Percentiles rank a stretch among this genome's conserved stretches.
Conservation (phyloP, 208 protist species). For the Angomonas deanei region DNA sequence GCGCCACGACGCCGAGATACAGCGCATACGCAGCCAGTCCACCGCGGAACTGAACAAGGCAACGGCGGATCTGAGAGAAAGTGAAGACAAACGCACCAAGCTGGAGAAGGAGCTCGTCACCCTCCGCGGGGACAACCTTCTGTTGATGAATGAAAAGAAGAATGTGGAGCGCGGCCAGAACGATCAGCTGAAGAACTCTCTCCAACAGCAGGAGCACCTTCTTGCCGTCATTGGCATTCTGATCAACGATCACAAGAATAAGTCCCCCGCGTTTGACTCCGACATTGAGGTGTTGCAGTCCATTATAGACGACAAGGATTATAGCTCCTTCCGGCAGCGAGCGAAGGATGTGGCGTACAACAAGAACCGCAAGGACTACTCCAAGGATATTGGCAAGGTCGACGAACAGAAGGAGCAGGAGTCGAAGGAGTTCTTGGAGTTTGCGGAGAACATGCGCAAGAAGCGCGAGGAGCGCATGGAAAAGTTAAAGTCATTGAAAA, state of each 20-base stretch:
- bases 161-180: conserved; percentile 14
- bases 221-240: conserved; percentile 5
- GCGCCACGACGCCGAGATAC: conserved; percentile 17
- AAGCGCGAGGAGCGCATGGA: conserved; percentile 14
- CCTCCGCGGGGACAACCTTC: conserved; percentile 28
- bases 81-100: conserved; percentile 23
- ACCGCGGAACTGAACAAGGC: conserved; percentile 18
- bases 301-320: conserved; percentile 17
- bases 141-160: conserved; percentile 14
- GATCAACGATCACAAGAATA: conserved; percentile 5
- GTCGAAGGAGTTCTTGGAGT: conserved; percentile 12
- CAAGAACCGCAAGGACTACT: not conserved
- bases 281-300: conserved; percentile 19
- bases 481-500: conserved; percentile 17
- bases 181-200: conserved; percentile 16
- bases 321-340: conserved; percentile 12
- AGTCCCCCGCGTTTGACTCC: conserved; percentile 5
- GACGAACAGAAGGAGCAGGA: conserved; percentile 10
- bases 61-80: conserved; percentile 19
- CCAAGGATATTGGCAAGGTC: not conserved
- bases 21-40: conserved; percentile 14
- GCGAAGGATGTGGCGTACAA: conserved; percentile 15
- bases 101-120: conserved; percentile 27
- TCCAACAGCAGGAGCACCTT: conserved; percentile 18
- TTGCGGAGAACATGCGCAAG: conserved; percentile 13